A percentile compares a stretch with the other conserved stretches of the same genome.
These are phyloP conservation scores for Starmerella etchellsii DNA, from an alignment of 805 yeast species.

Conservation along the genomic window DNA sequence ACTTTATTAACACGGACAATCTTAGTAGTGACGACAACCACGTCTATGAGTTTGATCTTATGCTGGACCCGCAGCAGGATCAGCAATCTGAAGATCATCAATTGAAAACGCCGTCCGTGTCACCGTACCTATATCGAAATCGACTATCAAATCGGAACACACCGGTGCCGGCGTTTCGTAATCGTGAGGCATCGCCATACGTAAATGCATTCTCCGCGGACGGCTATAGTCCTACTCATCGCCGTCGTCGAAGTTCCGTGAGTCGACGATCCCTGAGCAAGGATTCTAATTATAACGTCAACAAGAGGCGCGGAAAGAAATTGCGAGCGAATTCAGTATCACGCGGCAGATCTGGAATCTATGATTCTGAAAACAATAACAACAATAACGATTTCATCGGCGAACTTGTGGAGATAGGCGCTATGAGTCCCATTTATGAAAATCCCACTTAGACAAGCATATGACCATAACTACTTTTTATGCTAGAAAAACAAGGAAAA, in stretches of 20 bases:
- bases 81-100: constrained; percentile 3
- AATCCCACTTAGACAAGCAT: too few species aligned
- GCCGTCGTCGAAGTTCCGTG: constrained; percentile 16
- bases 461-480: too few species aligned
- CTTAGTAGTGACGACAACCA: constrained; percentile 47
- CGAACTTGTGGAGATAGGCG: constrained; percentile 28
- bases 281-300: constrained; percentile 24
- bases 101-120: constrained; percentile 10
- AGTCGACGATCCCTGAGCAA: constrained; percentile 17
- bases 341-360: too few species aligned
- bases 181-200: constrained; percentile 41
- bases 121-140: constrained; percentile 26
- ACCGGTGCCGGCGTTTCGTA: constrained; percentile 84
- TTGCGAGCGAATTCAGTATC: background rate
- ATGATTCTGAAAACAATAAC: too few species aligned
- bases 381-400: constrained; percentile 24
- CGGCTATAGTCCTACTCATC: constrained; percentile 13
- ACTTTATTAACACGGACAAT: constrained; percentile 76
- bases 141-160: constrained; percentile 32
- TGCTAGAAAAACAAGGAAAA: too few species aligned
- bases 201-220: constrained; percentile 14
- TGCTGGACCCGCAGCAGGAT: constrained; percentile 15
- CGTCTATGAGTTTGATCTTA: constrained; percentile 21
- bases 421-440: constrained; percentile 24
- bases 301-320: background rate